phyloP scores from a whole-genome alignment of 192 early-diverging fungal genomes.

The Coemansia sp. region DNA sequence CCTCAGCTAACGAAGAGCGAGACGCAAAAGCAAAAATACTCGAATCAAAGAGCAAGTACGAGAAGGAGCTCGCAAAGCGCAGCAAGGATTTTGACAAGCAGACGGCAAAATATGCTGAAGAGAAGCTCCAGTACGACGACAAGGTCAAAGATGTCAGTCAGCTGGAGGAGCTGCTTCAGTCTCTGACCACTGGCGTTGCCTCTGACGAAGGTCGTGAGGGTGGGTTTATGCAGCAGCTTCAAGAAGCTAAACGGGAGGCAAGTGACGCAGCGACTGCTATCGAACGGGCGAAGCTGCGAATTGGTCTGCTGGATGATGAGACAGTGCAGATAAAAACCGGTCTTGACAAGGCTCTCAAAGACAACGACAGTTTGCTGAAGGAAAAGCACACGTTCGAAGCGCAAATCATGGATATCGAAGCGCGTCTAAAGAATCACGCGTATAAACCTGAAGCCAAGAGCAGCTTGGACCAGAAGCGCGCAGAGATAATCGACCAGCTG shows the following conservation, averaged over 20 bases:
- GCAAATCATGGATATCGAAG: constrained; percentile 19
- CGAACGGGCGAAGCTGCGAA: constrained; percentile 82
- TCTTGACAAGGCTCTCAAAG: constrained; percentile 64
- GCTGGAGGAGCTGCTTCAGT: constrained; percentile 84
- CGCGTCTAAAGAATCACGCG: constrained; percentile 25
- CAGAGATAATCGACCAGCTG: constrained; percentile 35
- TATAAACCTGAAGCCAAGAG: constrained; percentile 37
- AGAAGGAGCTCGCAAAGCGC: constrained; percentile 38
- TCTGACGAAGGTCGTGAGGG: constrained; percentile 90
- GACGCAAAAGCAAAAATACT: constrained; percentile 28
- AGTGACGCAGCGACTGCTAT: constrained; percentile 64
- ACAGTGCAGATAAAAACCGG: constrained; percentile 67
- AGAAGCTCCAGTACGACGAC: constrained; percentile 51
- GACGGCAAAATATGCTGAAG: constrained; percentile 30
- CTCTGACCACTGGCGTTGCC: constrained; percentile 89
- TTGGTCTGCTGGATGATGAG: constrained; percentile 73
- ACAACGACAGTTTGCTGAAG: constrained; percentile 63
- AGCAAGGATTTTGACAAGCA: constrained; percentile 23
- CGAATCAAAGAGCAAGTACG: constrained; percentile 31
- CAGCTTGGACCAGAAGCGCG: constrained; percentile 39
- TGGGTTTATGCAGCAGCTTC: constrained; percentile 96
- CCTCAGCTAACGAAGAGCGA: constrained; percentile 76
- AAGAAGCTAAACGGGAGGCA: constrained; percentile 68
- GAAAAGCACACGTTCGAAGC: constrained; percentile 34
- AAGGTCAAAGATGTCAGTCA: constrained; percentile 42